Evolutionary conservation across 805 yeast species (phyloP).

Genomic region (Sugiyamaella boreocaroliniensis): DNA sequence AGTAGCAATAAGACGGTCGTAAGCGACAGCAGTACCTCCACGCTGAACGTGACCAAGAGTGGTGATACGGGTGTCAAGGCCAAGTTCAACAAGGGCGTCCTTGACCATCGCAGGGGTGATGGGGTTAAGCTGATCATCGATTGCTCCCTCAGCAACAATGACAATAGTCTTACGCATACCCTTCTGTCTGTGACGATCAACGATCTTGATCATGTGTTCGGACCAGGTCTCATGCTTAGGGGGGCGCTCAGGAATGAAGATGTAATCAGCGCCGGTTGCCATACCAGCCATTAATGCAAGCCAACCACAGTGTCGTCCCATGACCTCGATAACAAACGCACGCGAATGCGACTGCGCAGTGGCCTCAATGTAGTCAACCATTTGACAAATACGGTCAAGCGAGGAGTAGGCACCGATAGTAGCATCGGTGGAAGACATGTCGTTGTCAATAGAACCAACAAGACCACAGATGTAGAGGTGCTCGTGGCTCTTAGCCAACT

Average conservation of each 20-base stretch:
- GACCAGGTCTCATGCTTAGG: conserved; percentile 71
- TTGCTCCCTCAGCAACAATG: conserved; percentile 97
- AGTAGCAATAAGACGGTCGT: conserved; percentile 85
- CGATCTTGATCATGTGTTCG: conserved; percentile 67
- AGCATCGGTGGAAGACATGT: conserved; percentile 94
- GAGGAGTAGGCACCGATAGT: conserved; percentile 97
- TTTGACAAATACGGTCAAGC: conserved; percentile 83
- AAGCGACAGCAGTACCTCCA: conserved; percentile 98
- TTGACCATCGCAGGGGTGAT: conserved; percentile 76
- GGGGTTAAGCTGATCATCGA: conserved; percentile 71
- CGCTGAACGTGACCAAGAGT: conserved; percentile 97
- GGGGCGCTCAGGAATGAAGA: conserved; percentile 92
- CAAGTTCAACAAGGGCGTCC: conserved; percentile 73
- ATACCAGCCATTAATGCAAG: conserved; percentile 95
- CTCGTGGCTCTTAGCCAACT: conserved; percentile 54
- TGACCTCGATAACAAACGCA: conserved; percentile 95
- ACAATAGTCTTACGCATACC: conserved; percentile 95
- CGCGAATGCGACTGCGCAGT: conserved; percentile 96
- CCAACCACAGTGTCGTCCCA: conserved; percentile 99
- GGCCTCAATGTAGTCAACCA: conserved; percentile 94
- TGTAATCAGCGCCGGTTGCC: conserved; percentile 92
- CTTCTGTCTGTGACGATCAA: conserved; percentile 67
- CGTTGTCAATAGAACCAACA: conserved; percentile 97
- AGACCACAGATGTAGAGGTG: conserved; percentile 83
- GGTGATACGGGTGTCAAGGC: conserved; percentile 91